Percentiles rank a stretch among this genome's conserved stretches.
Conservation (phyloP, 2,329 filamentous ascomycete genomes). For the Apiospora pterosperma region DNA sequence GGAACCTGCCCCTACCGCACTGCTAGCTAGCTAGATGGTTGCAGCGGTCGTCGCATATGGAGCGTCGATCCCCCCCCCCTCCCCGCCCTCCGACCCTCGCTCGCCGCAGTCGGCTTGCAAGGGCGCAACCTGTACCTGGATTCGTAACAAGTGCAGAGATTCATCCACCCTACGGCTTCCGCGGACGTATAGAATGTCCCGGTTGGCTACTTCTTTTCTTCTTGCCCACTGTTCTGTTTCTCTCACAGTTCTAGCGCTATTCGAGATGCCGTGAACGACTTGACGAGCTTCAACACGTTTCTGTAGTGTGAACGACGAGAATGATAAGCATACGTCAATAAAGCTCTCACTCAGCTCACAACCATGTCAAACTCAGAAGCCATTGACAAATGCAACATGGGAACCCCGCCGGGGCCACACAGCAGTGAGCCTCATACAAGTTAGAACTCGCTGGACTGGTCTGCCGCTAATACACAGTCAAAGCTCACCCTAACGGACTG, state of each 20-base stretch:
- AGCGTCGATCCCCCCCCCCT: neutral
- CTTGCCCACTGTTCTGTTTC: too few species aligned
- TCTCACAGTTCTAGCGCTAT: too few species aligned
- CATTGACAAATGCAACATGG: neutral
- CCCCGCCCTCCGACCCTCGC: neutral
- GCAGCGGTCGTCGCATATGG: neutral
- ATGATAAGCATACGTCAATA: too few species aligned
- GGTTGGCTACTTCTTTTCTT: too few species aligned
- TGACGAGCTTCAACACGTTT: too few species aligned
- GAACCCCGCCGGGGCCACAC: neutral
- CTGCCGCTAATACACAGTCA: neutral
- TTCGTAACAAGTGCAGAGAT: neutral
- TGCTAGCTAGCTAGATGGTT: neutral
- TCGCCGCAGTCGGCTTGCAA: neutral
- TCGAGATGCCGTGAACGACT: too few species aligned
- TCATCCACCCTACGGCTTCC: too few species aligned
- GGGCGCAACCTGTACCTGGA: neutral
- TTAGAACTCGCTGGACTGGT: neutral
- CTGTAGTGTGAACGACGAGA: too few species aligned
- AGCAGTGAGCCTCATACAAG: neutral
- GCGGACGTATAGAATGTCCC: too few species aligned
- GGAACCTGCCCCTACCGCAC: neutral
- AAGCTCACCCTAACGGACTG: neutral
- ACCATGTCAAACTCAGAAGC: too few species aligned
- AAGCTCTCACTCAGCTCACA: too few species aligned